These are phyloP conservation scores for Hypoxylon sp. DNA, from an alignment of 2,329 filamentous ascomycete species.

Conservation along the genomic window DNA sequence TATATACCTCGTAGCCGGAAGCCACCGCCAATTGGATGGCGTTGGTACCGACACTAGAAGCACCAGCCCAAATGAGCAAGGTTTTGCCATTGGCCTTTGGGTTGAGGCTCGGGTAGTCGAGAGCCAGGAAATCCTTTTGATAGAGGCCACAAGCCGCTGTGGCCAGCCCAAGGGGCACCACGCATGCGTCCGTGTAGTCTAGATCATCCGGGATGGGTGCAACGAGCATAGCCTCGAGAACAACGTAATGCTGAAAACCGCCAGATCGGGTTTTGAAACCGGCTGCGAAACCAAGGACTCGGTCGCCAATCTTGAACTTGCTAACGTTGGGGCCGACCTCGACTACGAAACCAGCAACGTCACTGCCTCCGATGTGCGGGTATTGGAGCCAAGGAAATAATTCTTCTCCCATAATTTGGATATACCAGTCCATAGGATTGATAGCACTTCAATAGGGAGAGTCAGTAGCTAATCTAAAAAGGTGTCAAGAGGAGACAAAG, in stretches of 20 bases:
- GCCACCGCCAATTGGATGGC: conserved; percentile 63
- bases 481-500: neutral
- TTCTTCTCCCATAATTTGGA: conserved; percentile 47
- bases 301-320: conserved; percentile 54
- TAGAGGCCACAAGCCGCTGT: conserved; percentile 51
- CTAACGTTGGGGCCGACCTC: conserved; percentile 48
- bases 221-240: conserved; percentile 14
- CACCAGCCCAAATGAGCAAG: conserved; percentile 64
- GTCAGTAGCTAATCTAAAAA: neutral
- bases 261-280: conserved; percentile 34
- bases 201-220: conserved; percentile 43
- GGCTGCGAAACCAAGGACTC: conserved; percentile 49
- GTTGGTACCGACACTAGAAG: conserved; percentile 62
- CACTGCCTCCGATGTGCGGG: conserved; percentile 53
- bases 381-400: conserved; percentile 48
- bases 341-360: conserved; percentile 54
- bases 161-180: conserved; percentile 50
- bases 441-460: conserved; percentile 42
- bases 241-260: conserved; percentile 52
- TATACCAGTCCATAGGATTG: conserved; percentile 54
- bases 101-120: conserved; percentile 33
- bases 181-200: conserved; percentile 44
- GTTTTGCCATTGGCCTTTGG: conserved; percentile 48
- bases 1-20: conserved; percentile 62
- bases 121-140: conserved; percentile 43